Conservation (phyloP, 1,284 basidiomycete species). For the Melampsora larici-populina region DNA sequence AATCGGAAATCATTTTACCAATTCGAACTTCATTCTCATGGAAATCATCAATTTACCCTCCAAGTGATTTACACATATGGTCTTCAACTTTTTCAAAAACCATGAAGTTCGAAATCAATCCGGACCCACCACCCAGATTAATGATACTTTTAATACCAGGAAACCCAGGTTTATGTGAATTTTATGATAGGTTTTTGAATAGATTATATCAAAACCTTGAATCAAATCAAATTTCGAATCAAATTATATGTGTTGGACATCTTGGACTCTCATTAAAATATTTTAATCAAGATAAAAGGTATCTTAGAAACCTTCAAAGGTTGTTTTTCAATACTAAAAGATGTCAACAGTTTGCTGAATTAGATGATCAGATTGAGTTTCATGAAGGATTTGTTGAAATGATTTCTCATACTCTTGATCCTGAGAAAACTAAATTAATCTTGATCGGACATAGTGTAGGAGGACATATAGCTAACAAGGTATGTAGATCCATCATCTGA, state of each 20-base stretch:
- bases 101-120: background rate
- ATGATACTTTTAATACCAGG: conserved; percentile 33
- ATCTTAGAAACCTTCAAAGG: conserved; percentile 22
- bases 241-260: conserved; percentile 31
- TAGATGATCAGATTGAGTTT: conserved; percentile 24
- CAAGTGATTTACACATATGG: conserved; percentile 1
- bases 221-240: background rate
- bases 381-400: conserved; percentile 19
- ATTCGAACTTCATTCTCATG: background rate
- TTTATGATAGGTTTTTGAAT: conserved; percentile 22
- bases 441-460: conserved; percentile 39
- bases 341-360: background rate
- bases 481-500: background rate
- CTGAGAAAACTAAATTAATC: conserved; percentile 20
- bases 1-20: background rate
- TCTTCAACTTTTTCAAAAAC: background rate
- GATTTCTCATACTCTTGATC: background rate
- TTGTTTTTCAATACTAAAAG: background rate
- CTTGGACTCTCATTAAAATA: conserved; percentile 34
- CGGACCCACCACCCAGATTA: background rate
- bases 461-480: conserved; percentile 29
- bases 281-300: conserved; percentile 21
- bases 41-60: background rate
- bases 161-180: conserved; percentile 35
- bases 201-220: background rate